These are phyloP conservation scores for Irpex rosettiformis DNA, from an alignment of 1,284 basidiomycete genomes.

Conservation along the genomic window DNA sequence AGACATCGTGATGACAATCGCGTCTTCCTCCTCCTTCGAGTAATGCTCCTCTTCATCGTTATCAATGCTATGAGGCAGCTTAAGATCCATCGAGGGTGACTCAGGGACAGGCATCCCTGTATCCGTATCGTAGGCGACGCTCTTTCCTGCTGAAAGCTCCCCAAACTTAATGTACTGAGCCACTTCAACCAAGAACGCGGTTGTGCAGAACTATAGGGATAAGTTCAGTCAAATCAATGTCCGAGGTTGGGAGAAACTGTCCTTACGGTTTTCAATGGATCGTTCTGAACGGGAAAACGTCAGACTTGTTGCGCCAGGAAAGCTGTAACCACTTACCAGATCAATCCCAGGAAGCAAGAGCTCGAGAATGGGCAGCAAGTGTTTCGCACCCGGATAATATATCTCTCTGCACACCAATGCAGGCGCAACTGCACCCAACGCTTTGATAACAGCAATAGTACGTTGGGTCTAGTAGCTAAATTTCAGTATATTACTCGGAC, in stretches of 20 bases:
- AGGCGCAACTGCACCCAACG: constrained; percentile 76
- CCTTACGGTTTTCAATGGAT: constrained; percentile 82
- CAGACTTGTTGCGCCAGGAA: neutral
- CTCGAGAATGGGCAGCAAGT: constrained; percentile 80
- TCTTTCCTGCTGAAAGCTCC: constrained; percentile 52
- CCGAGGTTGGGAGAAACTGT: neutral
- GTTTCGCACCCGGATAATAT: constrained; percentile 78
- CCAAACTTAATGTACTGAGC: constrained; percentile 82
- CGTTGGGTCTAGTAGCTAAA: constrained; percentile 62
- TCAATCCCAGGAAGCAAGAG: constrained; percentile 88
- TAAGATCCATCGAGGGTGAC: constrained; percentile 17
- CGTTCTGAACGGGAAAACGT: constrained; percentile 52
- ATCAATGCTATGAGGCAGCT: constrained; percentile 28
- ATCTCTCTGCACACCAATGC: constrained; percentile 77
- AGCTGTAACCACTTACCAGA: constrained; percentile 42
- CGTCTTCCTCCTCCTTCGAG: constrained; percentile 58
- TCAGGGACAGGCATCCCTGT: constrained; percentile 13
- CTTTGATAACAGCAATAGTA: constrained; percentile 84
- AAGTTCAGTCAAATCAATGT: constrained; percentile 9
- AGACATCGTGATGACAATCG: constrained; percentile 58
- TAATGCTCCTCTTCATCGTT: constrained; percentile 35
- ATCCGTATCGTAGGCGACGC: constrained; percentile 17
- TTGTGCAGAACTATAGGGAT: constrained; percentile 57
- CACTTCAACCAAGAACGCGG: constrained; percentile 74
- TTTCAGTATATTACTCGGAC: neutral